Percentiles rank a stretch among this genome's conserved stretches.
Conservation (phyloP, 805 yeast genomes). For the Candida loeiensis region DNA sequence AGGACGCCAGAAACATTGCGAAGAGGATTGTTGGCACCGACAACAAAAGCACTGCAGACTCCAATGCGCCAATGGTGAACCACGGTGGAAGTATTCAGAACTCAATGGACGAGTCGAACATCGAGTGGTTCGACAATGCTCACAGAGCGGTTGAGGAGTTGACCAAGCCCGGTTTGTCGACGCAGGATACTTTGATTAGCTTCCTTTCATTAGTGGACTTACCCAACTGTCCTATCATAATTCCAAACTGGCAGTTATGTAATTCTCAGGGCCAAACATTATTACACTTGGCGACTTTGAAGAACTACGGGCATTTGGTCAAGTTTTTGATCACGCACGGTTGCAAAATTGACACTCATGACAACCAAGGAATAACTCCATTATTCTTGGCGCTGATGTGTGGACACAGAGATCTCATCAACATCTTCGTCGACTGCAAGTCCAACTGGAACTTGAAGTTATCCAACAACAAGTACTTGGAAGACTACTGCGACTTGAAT, state of each 20-base stretch:
- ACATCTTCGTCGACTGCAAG: constrained; percentile 57
- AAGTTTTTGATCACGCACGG: constrained; percentile 64
- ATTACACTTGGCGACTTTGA: constrained; percentile 78
- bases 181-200: constrained; percentile 48
- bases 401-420: constrained; percentile 68
- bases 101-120: constrained; percentile 19
- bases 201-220: constrained; percentile 58
- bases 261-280: constrained; percentile 83
- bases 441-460: constrained; percentile 55
- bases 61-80: constrained; percentile 7
- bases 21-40: constrained; percentile 79
- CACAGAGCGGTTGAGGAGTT: constrained; percentile 48
- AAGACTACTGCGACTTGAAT: constrained; percentile 43
- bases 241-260: constrained; percentile 77
- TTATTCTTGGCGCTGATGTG: constrained; percentile 78
- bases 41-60: constrained; percentile 23
- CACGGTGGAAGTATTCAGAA: constrained; percentile 8
- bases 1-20: constrained; percentile 93
- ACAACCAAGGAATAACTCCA: constrained; percentile 81
- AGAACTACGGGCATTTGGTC: constrained; percentile 64
- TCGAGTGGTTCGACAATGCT: constrained; percentile 52
- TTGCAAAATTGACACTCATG: constrained; percentile 66
- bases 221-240: constrained; percentile 57
- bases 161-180: constrained; percentile 42
- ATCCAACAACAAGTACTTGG: constrained; percentile 43